These are phyloP conservation scores for Corymbia maculata DNA, from an alignment of 345 rosid species.

Conservation along the genomic window DNA sequence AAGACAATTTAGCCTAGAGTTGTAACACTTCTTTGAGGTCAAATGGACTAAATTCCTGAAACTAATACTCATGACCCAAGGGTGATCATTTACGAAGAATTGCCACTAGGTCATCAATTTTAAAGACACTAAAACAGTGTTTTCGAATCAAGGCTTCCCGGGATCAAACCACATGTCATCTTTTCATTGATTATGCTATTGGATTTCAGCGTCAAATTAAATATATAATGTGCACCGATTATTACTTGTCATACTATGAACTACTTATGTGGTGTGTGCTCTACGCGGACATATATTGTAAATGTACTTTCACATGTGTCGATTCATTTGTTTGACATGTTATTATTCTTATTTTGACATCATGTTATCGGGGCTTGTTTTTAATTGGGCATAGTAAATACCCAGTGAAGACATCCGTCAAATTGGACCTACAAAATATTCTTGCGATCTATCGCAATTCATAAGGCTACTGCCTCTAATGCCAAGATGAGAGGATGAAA, in stretches of 20 bases:
- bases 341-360: background rate
- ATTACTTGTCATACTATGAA: background rate
- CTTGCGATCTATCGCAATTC: too few species aligned
- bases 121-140: background rate
- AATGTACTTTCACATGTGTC: background rate
- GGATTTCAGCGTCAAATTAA: background rate
- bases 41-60: accelerated
- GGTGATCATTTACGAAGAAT: background rate
- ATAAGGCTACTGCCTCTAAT: too few species aligned
- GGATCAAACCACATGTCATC: background rate
- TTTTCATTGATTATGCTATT: background rate
- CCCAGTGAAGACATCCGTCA: too few species aligned
- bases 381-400: background rate
- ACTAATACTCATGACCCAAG: background rate
- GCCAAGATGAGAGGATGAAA: too few species aligned
- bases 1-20: background rate
- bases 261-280: background rate
- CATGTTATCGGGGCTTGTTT: background rate
- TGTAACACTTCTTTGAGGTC: background rate
- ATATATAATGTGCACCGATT: background rate
- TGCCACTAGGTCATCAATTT: background rate
- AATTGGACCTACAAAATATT: background rate
- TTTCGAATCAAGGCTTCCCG: accelerated
- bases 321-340: background rate
- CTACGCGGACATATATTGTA: background rate